Percentiles rank a stretch among this genome's conserved stretches.
Evolutionary conservation across 495 filamentous ascomycete species (phyloP).

Genomic region (Apodospora peruviana): DNA sequence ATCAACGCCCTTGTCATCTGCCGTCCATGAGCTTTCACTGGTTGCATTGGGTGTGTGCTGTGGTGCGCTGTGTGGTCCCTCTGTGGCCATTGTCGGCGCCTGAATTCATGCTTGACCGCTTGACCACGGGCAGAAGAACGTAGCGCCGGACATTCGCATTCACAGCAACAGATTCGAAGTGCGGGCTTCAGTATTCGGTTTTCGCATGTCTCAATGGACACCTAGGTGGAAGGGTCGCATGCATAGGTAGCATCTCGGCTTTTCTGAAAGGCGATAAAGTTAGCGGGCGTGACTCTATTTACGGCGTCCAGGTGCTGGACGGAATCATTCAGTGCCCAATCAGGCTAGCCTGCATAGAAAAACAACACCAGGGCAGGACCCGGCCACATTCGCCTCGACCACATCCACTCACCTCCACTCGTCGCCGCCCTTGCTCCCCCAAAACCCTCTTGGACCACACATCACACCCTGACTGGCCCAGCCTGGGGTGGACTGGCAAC

Average conservation of each 20-base stretch:
- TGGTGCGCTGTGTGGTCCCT: too few relatives aligned
- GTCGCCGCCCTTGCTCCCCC: slow-evolving; percentile 11
- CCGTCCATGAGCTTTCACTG: not conserved
- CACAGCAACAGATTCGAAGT: not conserved
- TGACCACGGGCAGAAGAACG: not conserved
- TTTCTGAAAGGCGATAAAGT: too few relatives aligned
- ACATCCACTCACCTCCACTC: slow-evolving; percentile 7
- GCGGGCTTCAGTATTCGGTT: not conserved
- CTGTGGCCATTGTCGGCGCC: slow-evolving; percentile 9
- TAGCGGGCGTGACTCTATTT: too few relatives aligned
- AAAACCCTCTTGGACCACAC: slow-evolving; percentile 20
- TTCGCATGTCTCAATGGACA: too few relatives aligned
- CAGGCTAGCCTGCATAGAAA: slow-evolving; percentile 3
- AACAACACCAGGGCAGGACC: slow-evolving; percentile 3
- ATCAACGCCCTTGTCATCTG: not conserved
- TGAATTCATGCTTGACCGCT: slow-evolving; percentile 14
- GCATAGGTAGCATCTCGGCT: too few relatives aligned
- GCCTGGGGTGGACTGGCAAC: slow-evolving; percentile 20
- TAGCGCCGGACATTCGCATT: not conserved
- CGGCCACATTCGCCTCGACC: slow-evolving; percentile 9
- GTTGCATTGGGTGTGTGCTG: not conserved
- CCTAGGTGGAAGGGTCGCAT: too few relatives aligned
- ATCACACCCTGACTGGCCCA: slow-evolving; percentile 30
- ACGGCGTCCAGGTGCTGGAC: too few relatives aligned
- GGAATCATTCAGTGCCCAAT: too few relatives aligned